Base-by-base conservation (phyloP, 768 basidiomycete species). In the Cubamyces lactineus region DNA sequence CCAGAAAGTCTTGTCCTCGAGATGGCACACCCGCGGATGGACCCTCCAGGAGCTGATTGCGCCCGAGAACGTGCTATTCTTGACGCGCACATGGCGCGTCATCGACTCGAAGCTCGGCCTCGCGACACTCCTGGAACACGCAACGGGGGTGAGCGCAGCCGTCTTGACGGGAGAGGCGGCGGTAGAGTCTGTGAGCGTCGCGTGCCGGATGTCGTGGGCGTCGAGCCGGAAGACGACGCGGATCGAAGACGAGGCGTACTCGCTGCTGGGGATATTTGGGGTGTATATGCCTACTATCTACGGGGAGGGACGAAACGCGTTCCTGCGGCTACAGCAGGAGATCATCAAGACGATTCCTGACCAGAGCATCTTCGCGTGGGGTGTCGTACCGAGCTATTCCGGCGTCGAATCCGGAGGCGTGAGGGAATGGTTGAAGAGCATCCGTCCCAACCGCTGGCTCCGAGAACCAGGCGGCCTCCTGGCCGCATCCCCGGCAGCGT, bases 21-120 rank as follows among this genome's bases (percentile, higher is more conserved):
- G 63, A 24, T 64, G 63, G 63, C 59, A 55, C 53, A 55, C 53
- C 30, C 58, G 63, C 17, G 63, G 63, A 5, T 64, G 63, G 58
- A 64, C 57, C 5, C 24, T 64, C 41, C 62, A 59, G 57, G 62
- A 64, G 57, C 57, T 64, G 53, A 56, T 64, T n/a, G 57, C 62
- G n/a, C 62, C 57, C 11, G 53, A 47, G n/a, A 38, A 45, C 23
- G 41, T 59, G 16, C 39, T 59, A 17, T 55, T 64, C 53, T 13
- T 59, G 12, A 55, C 57, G 40, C 43, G 34, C 42, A 48, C 41
- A 12, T 64, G 62, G 57, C 53, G 57, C 1, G 48, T 50, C 16
- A 13, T 64, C 45, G 62, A 57, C 23, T 55, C 62, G 23, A 64
- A 59, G 24, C 53, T 24, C 16, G 45, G 48, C 40, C 26, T 64